phyloP scores from a whole-genome alignment of 805 yeast species.

The Scheffersomyces amazonensis region DNA sequence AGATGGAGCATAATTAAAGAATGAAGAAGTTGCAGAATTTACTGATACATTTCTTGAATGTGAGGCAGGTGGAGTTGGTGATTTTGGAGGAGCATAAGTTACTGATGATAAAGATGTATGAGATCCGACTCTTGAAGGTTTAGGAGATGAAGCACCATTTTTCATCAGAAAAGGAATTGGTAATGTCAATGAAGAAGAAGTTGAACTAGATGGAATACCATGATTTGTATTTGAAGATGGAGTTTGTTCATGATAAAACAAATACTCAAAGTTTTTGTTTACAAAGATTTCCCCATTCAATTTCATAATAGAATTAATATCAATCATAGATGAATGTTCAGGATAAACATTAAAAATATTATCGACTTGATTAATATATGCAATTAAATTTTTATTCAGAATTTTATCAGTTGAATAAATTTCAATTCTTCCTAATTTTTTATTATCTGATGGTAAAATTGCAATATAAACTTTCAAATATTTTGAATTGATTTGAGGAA shows the following conservation, averaged over 20 bases:
- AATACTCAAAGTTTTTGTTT: constrained; percentile 36
- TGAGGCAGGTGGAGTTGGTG: constrained; percentile 2
- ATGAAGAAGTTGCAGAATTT: constrained; percentile 24
- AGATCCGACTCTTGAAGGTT: constrained; percentile 11
- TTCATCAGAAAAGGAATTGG: constrained; percentile 1
- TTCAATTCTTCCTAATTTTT: constrained; percentile 51
- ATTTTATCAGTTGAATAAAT: constrained; percentile 50
- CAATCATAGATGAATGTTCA: constrained; percentile 53
- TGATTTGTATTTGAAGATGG: background rate
- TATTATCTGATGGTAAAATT: constrained; percentile 43
- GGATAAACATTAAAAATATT: constrained; percentile 59
- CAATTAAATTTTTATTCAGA: constrained; percentile 49
- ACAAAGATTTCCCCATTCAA: constrained; percentile 53
- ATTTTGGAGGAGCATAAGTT: constrained; percentile 2
- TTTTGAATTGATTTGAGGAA: constrained; percentile 54
- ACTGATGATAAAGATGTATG: constrained; percentile 15
- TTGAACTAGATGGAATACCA: constrained; percentile 10
- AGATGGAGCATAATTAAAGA: constrained; percentile 25
- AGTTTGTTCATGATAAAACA: constrained; percentile 19
- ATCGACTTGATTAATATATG: constrained; percentile 43
- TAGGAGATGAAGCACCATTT: background rate
- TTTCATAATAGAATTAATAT: constrained; percentile 54
- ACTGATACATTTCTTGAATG: constrained; percentile 19
- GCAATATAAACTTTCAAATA: constrained; percentile 58
- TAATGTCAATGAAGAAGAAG: background rate